These are phyloP conservation scores for Miscanthus lutarioriparius DNA, from an alignment of 176 grass and related monocot species.

Conservation along the genomic window DNA sequence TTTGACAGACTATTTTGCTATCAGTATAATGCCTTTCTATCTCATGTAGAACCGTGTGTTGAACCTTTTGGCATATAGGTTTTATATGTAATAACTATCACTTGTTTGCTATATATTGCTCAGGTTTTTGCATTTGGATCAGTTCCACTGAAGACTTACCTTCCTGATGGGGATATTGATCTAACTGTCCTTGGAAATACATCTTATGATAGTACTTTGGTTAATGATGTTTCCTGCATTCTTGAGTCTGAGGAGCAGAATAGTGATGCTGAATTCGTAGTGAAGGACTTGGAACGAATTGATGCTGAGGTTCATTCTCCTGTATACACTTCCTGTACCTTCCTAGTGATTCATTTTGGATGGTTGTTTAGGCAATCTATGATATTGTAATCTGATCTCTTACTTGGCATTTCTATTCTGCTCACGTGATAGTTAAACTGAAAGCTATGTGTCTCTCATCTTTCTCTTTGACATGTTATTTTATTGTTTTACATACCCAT, in stretches of 20 bases:
- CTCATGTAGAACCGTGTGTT: not conserved
- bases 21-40: slow-evolving; percentile 21
- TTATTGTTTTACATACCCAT: slow-evolving; percentile 21
- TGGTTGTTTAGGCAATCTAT: slow-evolving; percentile 3
- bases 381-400: not conserved
- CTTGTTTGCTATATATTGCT: slow-evolving; percentile 1
- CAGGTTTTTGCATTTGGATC: slow-evolving; percentile 91
- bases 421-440: not conserved
- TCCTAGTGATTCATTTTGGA: slow-evolving; percentile 15
- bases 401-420: not conserved
- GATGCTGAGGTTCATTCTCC: slow-evolving; percentile 65
- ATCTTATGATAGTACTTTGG: slow-evolving; percentile 47
- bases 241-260: slow-evolving; percentile 63
- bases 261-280: slow-evolving; percentile 60
- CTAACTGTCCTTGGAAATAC: slow-evolving; percentile 66
- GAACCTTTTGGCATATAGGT: not conserved
- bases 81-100: not conserved
- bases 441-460: not conserved
- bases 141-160: slow-evolving; percentile 92
- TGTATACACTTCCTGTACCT: slow-evolving; percentile 8
- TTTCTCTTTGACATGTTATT: slow-evolving; percentile 25
- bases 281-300: slow-evolving; percentile 66
- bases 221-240: slow-evolving; percentile 52
- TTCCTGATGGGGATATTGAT: slow-evolving; percentile 96
- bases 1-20: slow-evolving; percentile 10